phyloP scores from a whole-genome alignment of 2,329 filamentous ascomycete species.

The Arthroderma sp. region DNA sequence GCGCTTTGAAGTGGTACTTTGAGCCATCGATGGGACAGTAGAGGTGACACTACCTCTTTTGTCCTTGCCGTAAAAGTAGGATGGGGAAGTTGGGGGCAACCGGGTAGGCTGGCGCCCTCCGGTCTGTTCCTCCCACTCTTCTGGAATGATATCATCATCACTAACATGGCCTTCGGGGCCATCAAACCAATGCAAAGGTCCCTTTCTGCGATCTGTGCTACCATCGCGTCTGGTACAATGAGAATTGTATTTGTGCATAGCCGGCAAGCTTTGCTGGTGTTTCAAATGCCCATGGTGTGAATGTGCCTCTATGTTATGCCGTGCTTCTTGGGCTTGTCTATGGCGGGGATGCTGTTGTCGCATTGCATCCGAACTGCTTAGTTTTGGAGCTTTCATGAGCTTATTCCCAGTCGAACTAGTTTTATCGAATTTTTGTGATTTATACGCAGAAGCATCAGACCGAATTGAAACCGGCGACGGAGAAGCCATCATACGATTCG shows the following conservation, averaged over 20 bases:
- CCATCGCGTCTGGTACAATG: too few relatives aligned
- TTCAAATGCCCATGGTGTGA: conserved; percentile 2
- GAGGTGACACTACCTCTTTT: too few relatives aligned
- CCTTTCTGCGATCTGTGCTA: conserved; percentile 3
- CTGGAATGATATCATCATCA: conserved; percentile 12
- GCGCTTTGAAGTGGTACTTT: too few relatives aligned
- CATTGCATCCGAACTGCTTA: conserved; percentile 12
- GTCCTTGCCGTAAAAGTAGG: too few relatives aligned
- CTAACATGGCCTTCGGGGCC: conserved; percentile 19
- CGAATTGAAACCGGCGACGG: conserved; percentile 26
- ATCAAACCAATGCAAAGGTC: conserved; percentile 22
- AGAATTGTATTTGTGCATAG: conserved; percentile 6
- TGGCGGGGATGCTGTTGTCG: conserved; percentile 8
- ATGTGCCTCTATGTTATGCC: background rate
- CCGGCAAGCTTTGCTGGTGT: background rate
- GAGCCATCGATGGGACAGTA: too few relatives aligned
- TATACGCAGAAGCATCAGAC: conserved; percentile 20
- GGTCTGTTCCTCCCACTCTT: too few relatives aligned
- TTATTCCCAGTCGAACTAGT: conserved; percentile 13
- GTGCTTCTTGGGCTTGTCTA: background rate
- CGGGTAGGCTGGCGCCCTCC: too few relatives aligned
- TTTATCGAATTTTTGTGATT: conserved; percentile 12
- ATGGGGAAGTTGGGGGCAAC: too few relatives aligned
- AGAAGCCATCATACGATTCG: conserved; percentile 28
- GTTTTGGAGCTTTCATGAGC: conserved; percentile 17